Conservation (phyloP, 2,329 filamentous ascomycete species). For the Aureobasidium mangrovei region DNA sequence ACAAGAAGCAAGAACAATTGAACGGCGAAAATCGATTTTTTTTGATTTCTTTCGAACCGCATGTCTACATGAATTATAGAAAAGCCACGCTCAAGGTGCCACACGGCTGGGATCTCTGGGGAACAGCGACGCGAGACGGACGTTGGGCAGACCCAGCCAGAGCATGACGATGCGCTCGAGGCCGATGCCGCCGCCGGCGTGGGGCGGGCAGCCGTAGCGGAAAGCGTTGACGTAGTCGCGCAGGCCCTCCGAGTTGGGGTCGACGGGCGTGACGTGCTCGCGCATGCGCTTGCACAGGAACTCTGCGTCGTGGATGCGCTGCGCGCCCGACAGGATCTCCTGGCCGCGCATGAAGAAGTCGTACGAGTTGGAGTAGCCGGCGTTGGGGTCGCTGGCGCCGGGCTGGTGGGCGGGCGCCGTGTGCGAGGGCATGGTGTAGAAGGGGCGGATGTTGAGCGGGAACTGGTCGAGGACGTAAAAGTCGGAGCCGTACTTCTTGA, state of each 20-base stretch:
- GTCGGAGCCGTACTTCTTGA: slow-evolving; percentile 84
- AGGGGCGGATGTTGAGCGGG: slow-evolving; percentile 77
- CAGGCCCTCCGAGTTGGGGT: slow-evolving; percentile 51
- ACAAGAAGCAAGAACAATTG: neutral
- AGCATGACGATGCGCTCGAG: slow-evolving; percentile 60
- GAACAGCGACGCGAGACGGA: slow-evolving; percentile 53
- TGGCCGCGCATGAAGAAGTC: slow-evolving; percentile 65
- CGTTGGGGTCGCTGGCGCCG: slow-evolving; percentile 35
- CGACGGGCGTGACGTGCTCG: slow-evolving; percentile 46
- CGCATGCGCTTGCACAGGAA: slow-evolving; percentile 51
- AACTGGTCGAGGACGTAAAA: slow-evolving; percentile 98
- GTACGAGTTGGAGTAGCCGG: slow-evolving; percentile 55
- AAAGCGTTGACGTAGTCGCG: slow-evolving; percentile 57
- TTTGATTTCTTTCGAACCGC: neutral
- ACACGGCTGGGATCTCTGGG: slow-evolving; percentile 54
- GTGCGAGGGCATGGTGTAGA: slow-evolving; percentile 79
- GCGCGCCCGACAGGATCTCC: slow-evolving; percentile 59
- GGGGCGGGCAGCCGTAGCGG: slow-evolving; percentile 54
- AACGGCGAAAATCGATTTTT: neutral
- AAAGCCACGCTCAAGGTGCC: slow-evolving; percentile 29
- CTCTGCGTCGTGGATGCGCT: slow-evolving; percentile 55
- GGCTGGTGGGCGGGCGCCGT: slow-evolving; percentile 42
- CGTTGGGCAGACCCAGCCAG: slow-evolving; percentile 56
- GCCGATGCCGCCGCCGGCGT: slow-evolving; percentile 57
- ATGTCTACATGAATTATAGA: neutral